Evolutionary conservation across 2,329 filamentous ascomycete genomes (phyloP).

Genomic region (Tolypocladium inflatum): DNA sequence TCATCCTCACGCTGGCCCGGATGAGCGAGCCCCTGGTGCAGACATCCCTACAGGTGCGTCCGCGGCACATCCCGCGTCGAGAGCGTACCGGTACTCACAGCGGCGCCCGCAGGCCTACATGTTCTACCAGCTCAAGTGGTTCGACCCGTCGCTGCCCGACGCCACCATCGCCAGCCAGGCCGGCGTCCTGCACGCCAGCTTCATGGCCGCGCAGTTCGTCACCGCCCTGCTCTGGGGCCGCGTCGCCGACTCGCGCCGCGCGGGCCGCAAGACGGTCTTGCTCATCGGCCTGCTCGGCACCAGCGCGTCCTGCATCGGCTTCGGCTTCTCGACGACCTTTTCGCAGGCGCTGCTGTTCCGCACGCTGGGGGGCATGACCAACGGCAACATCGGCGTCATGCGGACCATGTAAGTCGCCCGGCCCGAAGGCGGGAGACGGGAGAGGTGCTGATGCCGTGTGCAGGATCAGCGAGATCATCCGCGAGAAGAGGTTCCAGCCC

Average conservation of each 20-base stretch:
- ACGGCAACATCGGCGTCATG: conserved; percentile 65
- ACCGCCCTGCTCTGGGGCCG: conserved; percentile 79
- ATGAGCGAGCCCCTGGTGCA: conserved; percentile 77
- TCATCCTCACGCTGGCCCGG: conserved; percentile 68
- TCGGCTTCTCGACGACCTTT: conserved; percentile 57
- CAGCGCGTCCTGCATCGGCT: conserved; percentile 31
- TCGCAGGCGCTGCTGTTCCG: conserved; percentile 65
- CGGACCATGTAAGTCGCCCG: conserved; percentile 72
- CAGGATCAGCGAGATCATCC: conserved; percentile 59
- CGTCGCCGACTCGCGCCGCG: conserved; percentile 50
- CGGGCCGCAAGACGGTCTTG: conserved; percentile 69
- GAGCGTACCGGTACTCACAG: background rate
- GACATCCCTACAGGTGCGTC: conserved; percentile 50
- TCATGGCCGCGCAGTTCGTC: conserved; percentile 72
- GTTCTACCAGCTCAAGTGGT: conserved; percentile 82
- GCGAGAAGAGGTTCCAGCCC: conserved; percentile 55
- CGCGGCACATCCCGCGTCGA: background rate
- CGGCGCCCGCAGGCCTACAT: conserved; percentile 52
- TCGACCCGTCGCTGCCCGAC: conserved; percentile 44
- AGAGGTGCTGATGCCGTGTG: background rate
- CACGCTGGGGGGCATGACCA: conserved; percentile 61
- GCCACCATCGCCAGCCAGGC: conserved; percentile 68
- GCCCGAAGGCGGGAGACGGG: no score
- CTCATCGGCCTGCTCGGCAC: conserved; percentile 68
- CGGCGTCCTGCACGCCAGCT: conserved; percentile 67